Evolutionary conservation across 2,329 filamentous ascomycete species (phyloP), one percentile per base, ranked within the genome.

Genomic region (Exophiala bonariae): DNA sequence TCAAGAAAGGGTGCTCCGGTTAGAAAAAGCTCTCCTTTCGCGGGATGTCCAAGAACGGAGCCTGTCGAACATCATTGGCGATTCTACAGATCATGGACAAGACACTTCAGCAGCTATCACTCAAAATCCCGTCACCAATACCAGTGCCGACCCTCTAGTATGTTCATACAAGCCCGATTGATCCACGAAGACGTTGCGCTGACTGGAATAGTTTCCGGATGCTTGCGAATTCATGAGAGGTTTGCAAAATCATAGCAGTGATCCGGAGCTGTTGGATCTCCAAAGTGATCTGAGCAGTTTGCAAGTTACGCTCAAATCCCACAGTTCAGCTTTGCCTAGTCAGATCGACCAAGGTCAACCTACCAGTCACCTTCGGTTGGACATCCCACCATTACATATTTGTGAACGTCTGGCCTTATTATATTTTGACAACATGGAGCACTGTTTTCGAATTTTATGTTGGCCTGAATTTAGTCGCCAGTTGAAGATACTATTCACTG

Each of bases 371-470:
- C 16, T 38, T n/a, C 34, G 28, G 16, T 31, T 50, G 6, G 32
- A 50, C 3, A 41, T 57, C 3, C 54, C 54, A n/a, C 39, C 54
- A 3, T 43, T 47, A 10, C 36, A 47, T 2, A 33, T 52, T 11
- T 59, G 57, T 43, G 19, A 49, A 18, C 43, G 23, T 22, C 40
- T 59, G 26, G 41, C 47, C 7, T 35, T 49, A 3, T 49, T 53
- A 18, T 59, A 59, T 39, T 59, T 59, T 23, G 47, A 59, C 42
- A 54, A 59, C 37, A 40, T 59, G 41, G 57, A 59, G 39, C 53
- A 59, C 31, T 59, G 57, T 41, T 56, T 56, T 23, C 53, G 57
- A 16, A 47, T 59, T 18, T 28, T 59, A 43, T 53, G 56, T 32
- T 42, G 43, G 23, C 41, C 48, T 10, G 47, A 51, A 10, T 56